These are phyloP conservation scores for Candida coleopterorum DNA, from an alignment of 805 yeast species.

Conservation along the genomic window DNA sequence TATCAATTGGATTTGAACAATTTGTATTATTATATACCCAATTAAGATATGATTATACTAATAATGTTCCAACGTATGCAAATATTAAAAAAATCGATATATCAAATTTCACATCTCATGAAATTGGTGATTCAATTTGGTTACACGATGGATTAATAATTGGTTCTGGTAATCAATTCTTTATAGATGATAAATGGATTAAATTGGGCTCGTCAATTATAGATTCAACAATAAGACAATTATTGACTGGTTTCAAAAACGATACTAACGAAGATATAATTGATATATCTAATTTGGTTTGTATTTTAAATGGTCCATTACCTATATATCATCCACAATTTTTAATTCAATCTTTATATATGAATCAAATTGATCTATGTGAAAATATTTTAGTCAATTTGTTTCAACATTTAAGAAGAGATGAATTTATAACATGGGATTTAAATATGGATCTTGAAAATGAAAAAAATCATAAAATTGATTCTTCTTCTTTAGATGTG, in stretches of 20 bases:
- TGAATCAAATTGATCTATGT: constrained; percentile 53
- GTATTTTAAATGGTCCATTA: constrained; percentile 81
- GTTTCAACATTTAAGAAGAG: constrained; percentile 45
- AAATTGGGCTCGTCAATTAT: constrained; percentile 32
- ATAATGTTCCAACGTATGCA: constrained; percentile 69
- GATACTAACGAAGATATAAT: constrained; percentile 23
- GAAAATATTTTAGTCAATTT: constrained; percentile 53
- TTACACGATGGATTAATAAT: constrained; percentile 73
- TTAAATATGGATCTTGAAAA: constrained; percentile 22
- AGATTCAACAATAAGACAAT: constrained; percentile 47
- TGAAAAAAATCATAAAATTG: constrained; percentile 11
- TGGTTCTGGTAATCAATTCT: constrained; percentile 87
- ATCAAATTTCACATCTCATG: constrained; percentile 65
- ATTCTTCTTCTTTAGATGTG: constrained; percentile 15
- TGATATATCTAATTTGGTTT: constrained; percentile 62
- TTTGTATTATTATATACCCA: constrained; percentile 71
- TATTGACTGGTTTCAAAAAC: constrained; percentile 26
- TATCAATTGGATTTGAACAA: constrained; percentile 73
- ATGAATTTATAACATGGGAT: constrained; percentile 28
- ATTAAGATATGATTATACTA: constrained; percentile 83
- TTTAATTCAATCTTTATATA: constrained; percentile 66
- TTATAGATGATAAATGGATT: constrained; percentile 66
- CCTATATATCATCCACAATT: constrained; percentile 92
- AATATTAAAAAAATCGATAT: constrained; percentile 72
- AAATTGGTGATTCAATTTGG: constrained; percentile 89